A percentile compares a stretch with the other conserved stretches of the same genome.
Evolutionary conservation across 1,284 basidiomycete species (phyloP).

Genomic region (Pholiota adiposa): DNA sequence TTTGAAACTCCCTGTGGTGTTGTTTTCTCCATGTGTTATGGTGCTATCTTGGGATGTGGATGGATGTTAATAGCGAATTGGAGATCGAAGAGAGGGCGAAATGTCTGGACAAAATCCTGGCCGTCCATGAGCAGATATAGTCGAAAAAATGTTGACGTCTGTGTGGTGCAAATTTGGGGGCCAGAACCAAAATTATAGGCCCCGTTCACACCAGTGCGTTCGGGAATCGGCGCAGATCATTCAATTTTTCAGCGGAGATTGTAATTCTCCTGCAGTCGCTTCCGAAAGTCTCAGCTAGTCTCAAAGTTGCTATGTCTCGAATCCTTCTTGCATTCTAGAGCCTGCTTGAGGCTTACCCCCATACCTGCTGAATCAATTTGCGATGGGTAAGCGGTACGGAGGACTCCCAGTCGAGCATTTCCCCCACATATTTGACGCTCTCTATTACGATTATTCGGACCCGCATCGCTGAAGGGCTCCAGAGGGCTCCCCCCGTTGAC

Average conservation of each 20-base stretch:
- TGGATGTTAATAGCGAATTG: neutral
- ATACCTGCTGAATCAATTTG: too few species aligned
- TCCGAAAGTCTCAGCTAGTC: too few species aligned
- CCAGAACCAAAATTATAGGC: conserved; percentile 3
- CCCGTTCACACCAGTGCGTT: neutral
- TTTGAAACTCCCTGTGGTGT: conserved; percentile 1
- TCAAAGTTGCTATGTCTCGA: neutral
- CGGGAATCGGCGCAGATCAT: neutral
- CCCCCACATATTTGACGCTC: neutral
- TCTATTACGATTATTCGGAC: neutral
- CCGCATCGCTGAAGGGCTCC: conserved; percentile 1
- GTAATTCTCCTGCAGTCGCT: neutral
- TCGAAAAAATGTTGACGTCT: conserved; percentile 1
- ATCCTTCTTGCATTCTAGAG: too few species aligned
- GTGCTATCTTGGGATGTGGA: neutral
- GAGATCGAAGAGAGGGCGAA: neutral
- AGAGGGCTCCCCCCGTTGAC: too few species aligned
- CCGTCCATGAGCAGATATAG: conserved; percentile 4
- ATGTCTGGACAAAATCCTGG: neutral
- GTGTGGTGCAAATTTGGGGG: conserved; percentile 13
- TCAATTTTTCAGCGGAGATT: neutral
- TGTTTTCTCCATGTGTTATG: conserved; percentile 11
- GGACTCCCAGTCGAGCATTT: conserved; percentile 7
- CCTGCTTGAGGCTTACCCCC: too few species aligned
- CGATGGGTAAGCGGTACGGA: conserved; percentile 1